These are phyloP conservation scores for Quercus mongolica DNA, from an alignment of 306 rosid genomes.

Conservation along the genomic window DNA sequence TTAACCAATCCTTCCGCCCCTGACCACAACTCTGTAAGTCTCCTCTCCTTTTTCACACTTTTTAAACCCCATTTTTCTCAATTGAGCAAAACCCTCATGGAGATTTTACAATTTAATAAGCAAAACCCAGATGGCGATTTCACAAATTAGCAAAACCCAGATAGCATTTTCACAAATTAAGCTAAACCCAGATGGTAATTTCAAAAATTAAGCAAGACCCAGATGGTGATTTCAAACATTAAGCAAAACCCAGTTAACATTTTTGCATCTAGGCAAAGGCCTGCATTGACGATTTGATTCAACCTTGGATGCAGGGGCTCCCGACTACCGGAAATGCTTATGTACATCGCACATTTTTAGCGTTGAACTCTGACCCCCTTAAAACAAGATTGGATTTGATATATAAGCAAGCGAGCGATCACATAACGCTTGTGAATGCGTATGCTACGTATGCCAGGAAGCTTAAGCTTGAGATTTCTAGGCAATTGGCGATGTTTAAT, in stretches of 20 bases:
- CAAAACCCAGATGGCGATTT: constrained; percentile 5
- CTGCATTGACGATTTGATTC: background rate
- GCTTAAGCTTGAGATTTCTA: constrained; percentile 95
- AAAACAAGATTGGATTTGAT: constrained; percentile 88
- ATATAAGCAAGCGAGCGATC: constrained; percentile 92
- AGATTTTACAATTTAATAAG: background rate
- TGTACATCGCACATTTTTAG: constrained; percentile 79
- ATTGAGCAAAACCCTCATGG: constrained; percentile 12
- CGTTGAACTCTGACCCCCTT: constrained; percentile 88
- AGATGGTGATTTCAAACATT: background rate
- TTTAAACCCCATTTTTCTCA: background rate
- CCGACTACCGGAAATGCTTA: constrained; percentile 82
- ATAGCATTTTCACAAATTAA: constrained; percentile 4
- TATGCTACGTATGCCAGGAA: constrained; percentile 97
- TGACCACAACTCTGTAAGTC: constrained; percentile 71
- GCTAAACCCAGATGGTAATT: constrained; percentile 8
- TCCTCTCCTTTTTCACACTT: background rate
- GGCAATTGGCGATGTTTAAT: constrained; percentile 82
- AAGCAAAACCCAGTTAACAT: constrained; percentile 9
- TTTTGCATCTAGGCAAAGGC: constrained; percentile 1
- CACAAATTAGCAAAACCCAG: background rate
- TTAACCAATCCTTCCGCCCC: constrained; percentile 66
- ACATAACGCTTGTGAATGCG: constrained; percentile 86
- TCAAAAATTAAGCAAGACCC: background rate
- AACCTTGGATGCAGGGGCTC: constrained; percentile 55